Evolutionary conservation across 2,329 filamentous ascomycete species (phyloP).

Genomic region (Stagonosporopsis cucurbitacearum): DNA sequence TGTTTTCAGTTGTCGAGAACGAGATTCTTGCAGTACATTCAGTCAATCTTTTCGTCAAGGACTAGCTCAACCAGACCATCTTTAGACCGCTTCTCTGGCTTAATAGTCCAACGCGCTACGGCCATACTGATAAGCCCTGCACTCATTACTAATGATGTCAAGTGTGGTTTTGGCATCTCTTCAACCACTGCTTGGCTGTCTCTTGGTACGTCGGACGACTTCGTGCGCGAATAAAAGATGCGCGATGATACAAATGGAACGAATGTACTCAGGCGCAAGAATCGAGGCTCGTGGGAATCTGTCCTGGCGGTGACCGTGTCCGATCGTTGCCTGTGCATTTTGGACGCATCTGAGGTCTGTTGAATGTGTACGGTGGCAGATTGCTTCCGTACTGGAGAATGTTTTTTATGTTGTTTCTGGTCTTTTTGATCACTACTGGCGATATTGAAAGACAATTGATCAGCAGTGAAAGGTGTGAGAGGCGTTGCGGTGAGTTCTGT

Average conservation of each 20-base stretch:
- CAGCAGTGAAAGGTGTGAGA: conserved; percentile 34
- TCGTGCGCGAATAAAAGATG: conserved; percentile 43
- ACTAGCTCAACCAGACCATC: conserved; percentile 27
- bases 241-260: conserved; percentile 41
- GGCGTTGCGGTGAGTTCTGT: conserved; percentile 33
- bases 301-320: conserved; percentile 22
- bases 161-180: conserved; percentile 39
- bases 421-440: background rate
- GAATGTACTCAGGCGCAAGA: conserved; percentile 42
- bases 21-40: background rate
- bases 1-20: background rate
- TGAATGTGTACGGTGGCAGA: conserved; percentile 9
- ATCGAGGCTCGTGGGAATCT: conserved; percentile 34
- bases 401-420: conserved; percentile 16
- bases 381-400: conserved; percentile 26
- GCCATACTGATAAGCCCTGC: conserved; percentile 46
- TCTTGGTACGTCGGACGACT: conserved; percentile 25
- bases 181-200: conserved; percentile 36
- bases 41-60: conserved; percentile 18
- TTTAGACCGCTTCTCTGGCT: conserved; percentile 15
- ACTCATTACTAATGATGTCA: conserved; percentile 44
- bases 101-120: conserved; percentile 30
- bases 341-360: conserved; percentile 13
- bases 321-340: conserved; percentile 29
- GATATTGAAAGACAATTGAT: conserved; percentile 6